Conservation (phyloP, 1,139 yeast genomes). For the Taphrina communis region DNA sequence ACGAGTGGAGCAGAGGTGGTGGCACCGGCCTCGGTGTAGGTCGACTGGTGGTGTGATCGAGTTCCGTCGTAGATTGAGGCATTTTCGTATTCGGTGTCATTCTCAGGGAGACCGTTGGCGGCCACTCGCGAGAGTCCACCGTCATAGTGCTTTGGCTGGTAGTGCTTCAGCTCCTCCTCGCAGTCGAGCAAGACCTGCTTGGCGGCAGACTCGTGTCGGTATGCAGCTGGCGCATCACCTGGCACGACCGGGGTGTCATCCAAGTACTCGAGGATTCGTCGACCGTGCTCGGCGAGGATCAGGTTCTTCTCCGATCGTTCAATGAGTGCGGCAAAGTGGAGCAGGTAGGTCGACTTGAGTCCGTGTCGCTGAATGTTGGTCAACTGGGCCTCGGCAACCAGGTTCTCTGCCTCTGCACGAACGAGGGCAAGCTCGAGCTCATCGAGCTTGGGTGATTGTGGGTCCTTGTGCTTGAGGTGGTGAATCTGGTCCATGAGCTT, state of each 20-base stretch:
- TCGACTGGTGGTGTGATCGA: conserved; percentile 35
- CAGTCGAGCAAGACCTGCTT: conserved; percentile 44
- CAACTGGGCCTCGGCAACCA: conserved; percentile 89
- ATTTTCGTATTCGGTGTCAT: conserved; percentile 37
- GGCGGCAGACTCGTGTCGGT: conserved; percentile 44
- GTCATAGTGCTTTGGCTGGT: conserved; percentile 42
- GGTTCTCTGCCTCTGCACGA: conserved; percentile 87
- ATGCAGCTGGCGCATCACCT: conserved; percentile 60
- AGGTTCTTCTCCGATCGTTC: conserved; percentile 85
- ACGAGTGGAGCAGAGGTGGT: conserved; percentile 38
- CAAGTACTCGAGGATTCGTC: conserved; percentile 77
- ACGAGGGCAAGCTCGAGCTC: conserved; percentile 86
- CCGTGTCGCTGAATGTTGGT: conserved; percentile 86
- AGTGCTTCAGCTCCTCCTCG: conserved; percentile 44
- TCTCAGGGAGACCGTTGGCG: conserved; percentile 37
- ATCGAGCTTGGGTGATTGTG: conserved; percentile 78
- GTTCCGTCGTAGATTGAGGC: conserved; percentile 38
- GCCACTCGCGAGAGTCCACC: conserved; percentile 39
- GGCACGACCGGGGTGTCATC: conserved; percentile 88
- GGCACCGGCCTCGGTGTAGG: conserved; percentile 28
- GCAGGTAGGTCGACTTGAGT: conserved; percentile 81
- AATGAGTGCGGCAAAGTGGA: conserved; percentile 81
- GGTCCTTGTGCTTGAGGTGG: conserved; percentile 79
- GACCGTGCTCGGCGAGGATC: conserved; percentile 86
- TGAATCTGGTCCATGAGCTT: conserved; percentile 86